A percentile compares a stretch with the other conserved stretches of the same genome.
phyloP scores from a whole-genome alignment of 257 asterid genomes.

The Apocynum venetum region DNA sequence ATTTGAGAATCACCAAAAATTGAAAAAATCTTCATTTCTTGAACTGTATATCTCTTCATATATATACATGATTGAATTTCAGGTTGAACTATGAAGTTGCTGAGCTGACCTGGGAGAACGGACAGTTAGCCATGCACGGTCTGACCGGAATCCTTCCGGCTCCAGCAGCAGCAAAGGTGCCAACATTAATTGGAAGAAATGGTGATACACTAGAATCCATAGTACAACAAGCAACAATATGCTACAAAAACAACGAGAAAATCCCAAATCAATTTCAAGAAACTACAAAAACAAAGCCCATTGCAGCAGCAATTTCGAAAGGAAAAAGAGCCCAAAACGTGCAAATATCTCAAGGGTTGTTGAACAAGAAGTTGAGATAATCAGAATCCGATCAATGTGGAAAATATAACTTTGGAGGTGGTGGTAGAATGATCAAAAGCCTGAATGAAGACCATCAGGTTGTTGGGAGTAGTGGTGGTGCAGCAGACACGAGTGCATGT shows the following conservation, averaged over 20 bases:
- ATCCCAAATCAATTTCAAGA: conserved; percentile 7
- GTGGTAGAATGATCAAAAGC: background rate
- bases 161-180: conserved; percentile 15
- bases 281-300: background rate
- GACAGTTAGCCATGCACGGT: conserved; percentile 42
- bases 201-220: conserved; percentile 56
- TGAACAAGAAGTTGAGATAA: conserved; percentile 34
- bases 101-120: conserved; percentile 65
- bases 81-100: conserved; percentile 44
- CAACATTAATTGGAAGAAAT: conserved; percentile 19
- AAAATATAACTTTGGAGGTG: background rate
- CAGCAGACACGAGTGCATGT: conserved; percentile 21
- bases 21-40: background rate
- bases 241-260: conserved; percentile 4
- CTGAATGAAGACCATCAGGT: conserved; percentile 7
- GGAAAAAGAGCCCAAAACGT: conserved; percentile 18
- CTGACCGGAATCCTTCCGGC: conserved; percentile 10
- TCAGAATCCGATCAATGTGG: conserved; percentile 22
- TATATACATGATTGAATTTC: background rate
- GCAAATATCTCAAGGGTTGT: conserved; percentile 13
- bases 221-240: conserved; percentile 46
- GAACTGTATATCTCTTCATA: too few species aligned
- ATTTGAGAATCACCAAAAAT: too few species aligned
- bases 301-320: background rate
- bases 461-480: background rate